These are phyloP conservation scores for Phytophthora tubulina DNA, from an alignment of 352 stramenopile genomes.

Conservation along the genomic window DNA sequence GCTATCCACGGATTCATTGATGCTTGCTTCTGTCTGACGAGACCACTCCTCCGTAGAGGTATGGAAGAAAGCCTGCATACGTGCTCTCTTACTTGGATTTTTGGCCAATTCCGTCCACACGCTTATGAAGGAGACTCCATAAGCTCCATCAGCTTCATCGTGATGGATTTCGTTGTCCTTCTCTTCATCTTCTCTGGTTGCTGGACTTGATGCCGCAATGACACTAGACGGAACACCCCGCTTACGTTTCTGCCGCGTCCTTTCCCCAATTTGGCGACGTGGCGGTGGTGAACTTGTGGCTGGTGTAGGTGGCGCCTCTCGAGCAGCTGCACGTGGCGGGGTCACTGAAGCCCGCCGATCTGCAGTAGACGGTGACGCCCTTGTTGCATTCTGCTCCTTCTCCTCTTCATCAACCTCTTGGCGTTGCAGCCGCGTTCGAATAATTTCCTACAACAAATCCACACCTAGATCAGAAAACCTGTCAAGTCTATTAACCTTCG, in stretches of 20 bases:
- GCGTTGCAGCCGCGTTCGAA: slow-evolving; percentile 8
- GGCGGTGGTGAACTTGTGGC: slow-evolving; percentile 19
- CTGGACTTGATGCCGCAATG: not conserved
- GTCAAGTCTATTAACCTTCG: not conserved
- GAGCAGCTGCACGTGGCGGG: not conserved
- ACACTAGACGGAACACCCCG: not conserved
- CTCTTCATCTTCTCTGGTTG: not conserved
- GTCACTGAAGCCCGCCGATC: not conserved
- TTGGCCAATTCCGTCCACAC: slow-evolving; percentile 20
- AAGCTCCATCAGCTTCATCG: not conserved
- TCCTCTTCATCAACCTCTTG: slow-evolving; percentile 10
- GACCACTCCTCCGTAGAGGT: not conserved
- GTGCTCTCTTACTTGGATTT: slow-evolving; percentile 25
- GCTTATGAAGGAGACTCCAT: slow-evolving; percentile 36
- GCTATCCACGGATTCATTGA: not conserved
- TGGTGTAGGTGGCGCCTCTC: slow-evolving; percentile 4
- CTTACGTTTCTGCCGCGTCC: slow-evolving; percentile 23
- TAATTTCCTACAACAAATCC: slow-evolving; percentile 21
- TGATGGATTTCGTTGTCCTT: slow-evolving; percentile 4
- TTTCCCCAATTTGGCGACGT: not conserved
- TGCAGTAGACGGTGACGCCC: slow-evolving; percentile 2
- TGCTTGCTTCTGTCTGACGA: not conserved
- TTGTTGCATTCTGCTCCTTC: not conserved
- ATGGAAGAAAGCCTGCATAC: slow-evolving; percentile 28
- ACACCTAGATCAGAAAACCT: not conserved